A percentile compares a stretch with the other conserved stretches of the same genome.
Conservation (phyloP, 2,329 filamentous ascomycete species). For the Teratosphaeriaceae sp. region DNA sequence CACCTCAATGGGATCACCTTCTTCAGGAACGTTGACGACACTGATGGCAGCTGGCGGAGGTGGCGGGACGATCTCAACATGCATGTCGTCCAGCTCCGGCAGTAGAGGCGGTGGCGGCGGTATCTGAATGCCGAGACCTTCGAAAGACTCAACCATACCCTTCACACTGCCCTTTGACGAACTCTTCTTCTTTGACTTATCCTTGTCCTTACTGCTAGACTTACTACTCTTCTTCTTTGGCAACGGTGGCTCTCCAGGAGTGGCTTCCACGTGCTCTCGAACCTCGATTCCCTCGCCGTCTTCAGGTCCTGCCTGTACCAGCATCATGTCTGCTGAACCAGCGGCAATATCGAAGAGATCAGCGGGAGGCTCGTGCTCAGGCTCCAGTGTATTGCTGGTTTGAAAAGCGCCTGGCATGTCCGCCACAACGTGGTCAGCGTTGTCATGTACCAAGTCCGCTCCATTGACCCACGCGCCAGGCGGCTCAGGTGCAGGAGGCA, state of each 20-base stretch:
- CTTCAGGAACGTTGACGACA: not conserved
- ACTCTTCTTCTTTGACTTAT: conserved; percentile 5
- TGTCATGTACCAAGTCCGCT: too few relatives aligned
- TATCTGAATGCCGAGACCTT: not conserved
- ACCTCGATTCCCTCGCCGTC: not conserved
- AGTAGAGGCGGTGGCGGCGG: not conserved
- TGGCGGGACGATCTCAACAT: not conserved
- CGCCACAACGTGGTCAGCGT: too few relatives aligned
- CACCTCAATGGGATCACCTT: not conserved
- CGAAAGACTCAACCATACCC: not conserved
- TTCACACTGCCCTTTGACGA: conserved; percentile 6
- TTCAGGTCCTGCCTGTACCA: not conserved
- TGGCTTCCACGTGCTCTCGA: not conserved
- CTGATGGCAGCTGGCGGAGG: not conserved
- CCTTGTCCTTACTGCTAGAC: not conserved
- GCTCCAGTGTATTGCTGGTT: too few relatives aligned
- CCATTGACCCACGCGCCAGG: not conserved
- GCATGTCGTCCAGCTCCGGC: not conserved
- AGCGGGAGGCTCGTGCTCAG: not conserved
- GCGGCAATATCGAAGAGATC: not conserved
- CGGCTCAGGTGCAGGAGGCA: not conserved
- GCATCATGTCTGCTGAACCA: not conserved
- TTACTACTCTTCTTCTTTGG: not conserved
- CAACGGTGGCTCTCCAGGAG: not conserved
- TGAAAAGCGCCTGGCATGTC: too few relatives aligned